phyloP scores from a whole-genome alignment of 1,284 basidiomycete genomes.

The Pisolithus thermaeus region DNA sequence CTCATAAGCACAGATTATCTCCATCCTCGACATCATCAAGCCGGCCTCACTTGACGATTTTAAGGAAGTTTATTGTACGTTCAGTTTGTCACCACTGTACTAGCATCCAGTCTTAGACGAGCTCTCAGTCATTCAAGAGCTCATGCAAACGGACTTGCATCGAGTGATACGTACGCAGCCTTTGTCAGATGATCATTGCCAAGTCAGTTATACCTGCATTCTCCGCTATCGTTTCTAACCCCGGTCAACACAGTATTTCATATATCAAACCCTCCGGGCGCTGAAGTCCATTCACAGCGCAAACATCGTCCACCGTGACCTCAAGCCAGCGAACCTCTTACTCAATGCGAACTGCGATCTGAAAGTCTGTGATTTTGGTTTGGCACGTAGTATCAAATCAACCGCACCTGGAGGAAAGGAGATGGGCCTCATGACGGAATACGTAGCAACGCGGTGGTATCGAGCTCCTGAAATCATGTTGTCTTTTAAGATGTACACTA shows the following conservation, averaged over 20 bases:
- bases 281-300: constrained; percentile 82
- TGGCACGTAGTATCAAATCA: constrained; percentile 68
- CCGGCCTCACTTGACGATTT: constrained; percentile 72
- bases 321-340: constrained; percentile 79
- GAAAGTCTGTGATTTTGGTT: constrained; percentile 82
- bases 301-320: constrained; percentile 75
- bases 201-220: constrained; percentile 37
- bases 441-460: constrained; percentile 84
- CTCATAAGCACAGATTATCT: constrained; percentile 57
- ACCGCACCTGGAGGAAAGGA: constrained; percentile 58
- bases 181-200: constrained; percentile 86
- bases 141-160: constrained; percentile 90
- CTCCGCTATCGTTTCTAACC: constrained; percentile 5
- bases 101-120: constrained; percentile 1
- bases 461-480: constrained; percentile 88
- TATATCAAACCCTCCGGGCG: constrained; percentile 74
- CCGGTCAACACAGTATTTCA: constrained; percentile 48
- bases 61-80: constrained; percentile 76
- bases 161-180: constrained; percentile 87
- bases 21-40: constrained; percentile 82
- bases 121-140: constrained; percentile 72
- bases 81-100: background rate
- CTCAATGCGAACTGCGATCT: constrained; percentile 85
- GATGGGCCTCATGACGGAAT: constrained; percentile 76
- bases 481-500: constrained; percentile 81